Base-by-base conservation (phyloP, 1,284 basidiomycete genomes). In the Puccinia polysora region DNA sequence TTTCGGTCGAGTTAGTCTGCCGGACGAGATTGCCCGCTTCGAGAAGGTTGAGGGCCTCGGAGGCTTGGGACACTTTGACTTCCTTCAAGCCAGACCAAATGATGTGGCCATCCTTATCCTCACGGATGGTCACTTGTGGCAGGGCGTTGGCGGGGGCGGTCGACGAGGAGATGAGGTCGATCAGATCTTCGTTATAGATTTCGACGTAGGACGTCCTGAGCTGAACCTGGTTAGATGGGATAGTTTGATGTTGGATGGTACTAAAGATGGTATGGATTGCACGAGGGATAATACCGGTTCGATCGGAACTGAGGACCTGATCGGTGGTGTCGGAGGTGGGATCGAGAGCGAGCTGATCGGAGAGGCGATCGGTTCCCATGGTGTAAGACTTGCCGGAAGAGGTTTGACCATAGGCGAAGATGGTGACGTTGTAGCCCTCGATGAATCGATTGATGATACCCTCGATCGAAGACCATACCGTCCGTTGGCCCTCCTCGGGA, bases 371-470 rank as follows among this genome's bases (percentile, higher is more conserved):
- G 40, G 82, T 82, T 23, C 83, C 84, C 94, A 97, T 97, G 38
- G 93, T 92, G 81, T 91, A 95, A 0, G 91, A 95, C 83, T 97
- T 97, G 60, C 95, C 95, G 75, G 90, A 93, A 75, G 89, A 91
- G 0, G 95, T 98, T 80, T 97, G 96, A 14, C 96, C 95, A 81
- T 98, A 98, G 67, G 95, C 96, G 74, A 98, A 86, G 74, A 97
- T 89, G 43, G 96, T 98, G 75, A 93, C 95, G 81, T 98, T 98
- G 82, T 93, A 95, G 14, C 95, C 95, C 77, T 94, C 90, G 58
- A 96, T 80, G 80, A 97, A 98, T 75, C 90, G 89, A 36, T 88
- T 87, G 74, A 97, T 85, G 75, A 96, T 87, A 28, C 91, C 89
- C 71, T 87, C 86, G 4, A 92, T 90, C 30, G 90, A 90, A 49